Evolutionary conservation across 371 early-diverging fungal genomes (phyloP), one percentile per base, ranked within the genome.

Genomic region (Mortierella sp.): DNA sequence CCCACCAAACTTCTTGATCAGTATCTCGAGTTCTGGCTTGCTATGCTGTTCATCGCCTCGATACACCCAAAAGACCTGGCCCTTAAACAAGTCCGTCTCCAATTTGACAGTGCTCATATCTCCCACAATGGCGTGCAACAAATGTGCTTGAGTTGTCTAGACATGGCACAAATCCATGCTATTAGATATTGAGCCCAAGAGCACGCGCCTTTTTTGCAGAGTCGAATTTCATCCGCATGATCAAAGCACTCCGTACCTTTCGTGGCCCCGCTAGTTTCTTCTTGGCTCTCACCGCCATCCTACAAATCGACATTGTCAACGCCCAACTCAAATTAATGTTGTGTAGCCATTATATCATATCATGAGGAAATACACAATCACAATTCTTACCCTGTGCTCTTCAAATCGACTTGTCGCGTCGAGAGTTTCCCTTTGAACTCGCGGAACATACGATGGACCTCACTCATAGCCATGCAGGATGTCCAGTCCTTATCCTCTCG

Each of bases 401-500:
- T 61, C 12, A 30, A 48, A n/a, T 66, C 63, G 9, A 48, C 50
- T 21, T 43, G 46, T 45, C 62, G 49, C 19, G 42, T 62, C 7
- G 66, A 79, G 28, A 78, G 58, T 41, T 78, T 62, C 19, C 82
- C 74, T 27, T 65, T 67, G 30, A 70, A 56, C 19, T 68, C 74
- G 3, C 79, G 76, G 52, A 66, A 67, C 70, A 79, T 64, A 14
- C 70, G 76, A 41, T 65, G 65, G 14, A 76, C 66, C 24, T 76
- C 70, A 26, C 76, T 76, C 70, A 69, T 45, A 4, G 85, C 86
- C 88, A 89, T 84, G 13, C 85, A 81, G 31, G 86, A 87, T 12
- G 82, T 72, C 76, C 83, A 83, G 14, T 72, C 78, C 71, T 94
- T 93, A 70, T 94, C 92, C 10, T 82, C 66, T 31, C 94, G 83